These are phyloP conservation scores for Grosmannia huntii DNA, from an alignment of 2,329 filamentous ascomycete species.

Conservation along the genomic window DNA sequence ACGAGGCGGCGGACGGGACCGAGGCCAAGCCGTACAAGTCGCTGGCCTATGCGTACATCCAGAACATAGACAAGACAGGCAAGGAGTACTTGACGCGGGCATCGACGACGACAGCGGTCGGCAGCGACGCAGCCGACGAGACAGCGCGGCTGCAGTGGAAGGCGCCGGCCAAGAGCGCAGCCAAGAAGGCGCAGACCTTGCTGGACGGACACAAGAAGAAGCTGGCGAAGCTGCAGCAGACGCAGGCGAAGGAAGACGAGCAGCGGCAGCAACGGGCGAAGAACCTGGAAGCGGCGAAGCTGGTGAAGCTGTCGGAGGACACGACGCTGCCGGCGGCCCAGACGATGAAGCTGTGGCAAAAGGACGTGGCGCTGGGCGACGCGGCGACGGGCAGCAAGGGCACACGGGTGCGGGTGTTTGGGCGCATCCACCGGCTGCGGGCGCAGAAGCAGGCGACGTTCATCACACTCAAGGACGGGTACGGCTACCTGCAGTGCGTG, in stretches of 20 bases:
- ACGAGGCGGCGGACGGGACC: slow-evolving; percentile 51
- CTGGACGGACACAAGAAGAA: slow-evolving; percentile 74
- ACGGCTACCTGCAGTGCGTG: slow-evolving; percentile 75
- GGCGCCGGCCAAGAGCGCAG: slow-evolving; percentile 66
- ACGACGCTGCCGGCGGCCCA: slow-evolving; percentile 60
- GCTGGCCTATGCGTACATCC: slow-evolving; percentile 63
- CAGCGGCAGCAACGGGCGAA: slow-evolving; percentile 57
- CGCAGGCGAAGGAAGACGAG: slow-evolving; percentile 58
- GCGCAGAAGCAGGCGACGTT: slow-evolving; percentile 78
- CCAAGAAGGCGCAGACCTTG: slow-evolving; percentile 72
- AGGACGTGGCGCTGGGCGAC: slow-evolving; percentile 28
- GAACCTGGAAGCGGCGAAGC: slow-evolving; percentile 69
- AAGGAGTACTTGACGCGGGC: slow-evolving; percentile 57
- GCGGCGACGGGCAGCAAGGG: slow-evolving; percentile 43
- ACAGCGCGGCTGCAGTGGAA: slow-evolving; percentile 60
- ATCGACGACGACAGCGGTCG: slow-evolving; percentile 47
- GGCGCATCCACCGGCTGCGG: slow-evolving; percentile 70
- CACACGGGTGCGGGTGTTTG: slow-evolving; percentile 65
- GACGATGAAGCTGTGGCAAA: slow-evolving; percentile 52
- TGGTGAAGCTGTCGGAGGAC: slow-evolving; percentile 59
- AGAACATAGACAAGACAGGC: slow-evolving; percentile 43
- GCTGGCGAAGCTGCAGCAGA: slow-evolving; percentile 62
- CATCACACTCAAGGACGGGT: slow-evolving; percentile 74
- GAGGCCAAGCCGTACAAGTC: slow-evolving; percentile 71
- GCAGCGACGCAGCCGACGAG: slow-evolving; percentile 49